These are phyloP conservation scores for Nothophaeocryptopus gaeumannii DNA, from an alignment of 2,329 filamentous ascomycete species.

Conservation along the genomic window DNA sequence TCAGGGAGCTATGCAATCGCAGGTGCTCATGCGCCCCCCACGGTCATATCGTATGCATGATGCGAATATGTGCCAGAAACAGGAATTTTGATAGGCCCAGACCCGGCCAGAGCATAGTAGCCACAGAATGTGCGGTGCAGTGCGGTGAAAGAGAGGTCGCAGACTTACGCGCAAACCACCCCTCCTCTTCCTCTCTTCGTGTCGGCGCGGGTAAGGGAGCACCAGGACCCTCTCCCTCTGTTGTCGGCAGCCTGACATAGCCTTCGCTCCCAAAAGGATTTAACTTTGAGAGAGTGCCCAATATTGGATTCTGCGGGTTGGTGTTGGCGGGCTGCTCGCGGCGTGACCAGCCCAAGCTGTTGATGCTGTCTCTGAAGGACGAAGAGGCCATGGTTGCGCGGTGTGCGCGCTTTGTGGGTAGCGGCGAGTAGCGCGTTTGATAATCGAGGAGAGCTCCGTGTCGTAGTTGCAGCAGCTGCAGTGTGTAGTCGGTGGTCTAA, in stretches of 20 bases:
- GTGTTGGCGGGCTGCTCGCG: constrained; percentile 75
- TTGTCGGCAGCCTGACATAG: constrained; percentile 86
- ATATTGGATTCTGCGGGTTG: constrained; percentile 70
- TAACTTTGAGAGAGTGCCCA: constrained; percentile 76
- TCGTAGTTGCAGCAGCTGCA: not conserved
- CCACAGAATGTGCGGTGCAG: not conserved
- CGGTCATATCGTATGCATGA: constrained; percentile 17
- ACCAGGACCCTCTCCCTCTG: constrained; percentile 69
- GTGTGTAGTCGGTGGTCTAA: no score
- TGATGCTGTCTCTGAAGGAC: constrained; percentile 91
- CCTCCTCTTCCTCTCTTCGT: constrained; percentile 90
- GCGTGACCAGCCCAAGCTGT: constrained; percentile 90
- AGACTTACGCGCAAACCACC: constrained; percentile 88
- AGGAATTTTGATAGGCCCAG: constrained; percentile 8
- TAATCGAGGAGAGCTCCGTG: constrained; percentile 13
- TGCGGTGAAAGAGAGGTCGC: constrained; percentile 5
- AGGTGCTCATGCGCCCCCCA: constrained; percentile 21
- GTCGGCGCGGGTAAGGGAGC: constrained; percentile 81
- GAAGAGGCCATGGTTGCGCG: constrained; percentile 69
- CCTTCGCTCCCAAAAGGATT: constrained; percentile 86
- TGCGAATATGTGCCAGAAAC: constrained; percentile 19
- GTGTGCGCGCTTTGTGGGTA: constrained; percentile 18
- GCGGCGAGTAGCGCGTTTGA: constrained; percentile 22
- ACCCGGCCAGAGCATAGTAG: constrained; percentile 5
- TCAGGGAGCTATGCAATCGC: constrained; percentile 10